Base-by-base conservation (phyloP, 2,329 filamentous ascomycete genomes). In the Teratosphaeria epicoccoides region DNA sequence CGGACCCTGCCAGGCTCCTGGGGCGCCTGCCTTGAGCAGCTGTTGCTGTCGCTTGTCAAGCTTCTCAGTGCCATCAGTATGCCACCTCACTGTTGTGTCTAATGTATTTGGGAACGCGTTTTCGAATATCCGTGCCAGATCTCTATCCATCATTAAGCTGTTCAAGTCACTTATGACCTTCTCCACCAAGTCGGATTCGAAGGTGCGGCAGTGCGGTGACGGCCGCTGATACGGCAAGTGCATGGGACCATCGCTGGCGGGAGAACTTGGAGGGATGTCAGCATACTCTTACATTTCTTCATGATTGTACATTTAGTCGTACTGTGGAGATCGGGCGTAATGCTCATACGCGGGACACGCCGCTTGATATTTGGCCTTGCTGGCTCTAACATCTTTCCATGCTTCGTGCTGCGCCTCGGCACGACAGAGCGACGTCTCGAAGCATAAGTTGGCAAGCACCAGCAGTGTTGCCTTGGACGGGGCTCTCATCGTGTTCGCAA, bases 21-120 rank as follows among this genome's bases (percentile, higher is more conserved):
- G 65, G 66, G 43, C 22, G 22, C 25, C 22, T 7, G 44, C n/a
- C 23, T 37, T 22, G 6, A 62, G 57, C 6, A 57, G 44, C 50
- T 62, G 60, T 46, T 66, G 65, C 53, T 65, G 64, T 26, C 56
- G 65, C 44, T 68, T 72, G 59, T 68, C 73, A 55, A 67, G 70
- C 59, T 63, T 77, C 59, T 60, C 58, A 22, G 75, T 76, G 2
- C 76, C 84, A 56, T 85, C 81, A 4, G 84, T 84, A 66, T 95
- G 89, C 78, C 91, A 95, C 62, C 87, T 82, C 57, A 95, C 81
- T 0, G 89, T 95, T 0, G 89, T 95, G 64, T 95, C 89, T 2
- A 93, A 80, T 0, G 87, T 91, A 55, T 93, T 95, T 4, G 91
- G 91, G 58, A 94, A 97, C 2, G 91, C 84, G 66, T 98, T 98